A percentile compares a stretch with the other conserved stretches of the same genome.
Conservation (phyloP, 768 basidiomycete genomes). For the Hortiboletus flavorubellus region DNA sequence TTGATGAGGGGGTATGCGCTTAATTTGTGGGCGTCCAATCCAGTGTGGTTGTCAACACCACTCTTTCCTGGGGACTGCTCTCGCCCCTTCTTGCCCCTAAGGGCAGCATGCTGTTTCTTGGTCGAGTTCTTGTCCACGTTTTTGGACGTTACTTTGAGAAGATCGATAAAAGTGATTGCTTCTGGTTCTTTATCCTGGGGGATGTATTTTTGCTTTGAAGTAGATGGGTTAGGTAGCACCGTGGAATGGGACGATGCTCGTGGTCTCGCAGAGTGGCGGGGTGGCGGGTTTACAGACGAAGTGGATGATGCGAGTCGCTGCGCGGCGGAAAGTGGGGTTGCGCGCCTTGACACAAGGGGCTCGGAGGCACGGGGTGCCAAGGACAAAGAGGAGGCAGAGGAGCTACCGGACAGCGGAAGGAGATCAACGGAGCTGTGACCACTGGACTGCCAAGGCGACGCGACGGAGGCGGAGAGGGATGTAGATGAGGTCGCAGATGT, state of each 20-base stretch:
- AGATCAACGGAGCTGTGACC: background rate
- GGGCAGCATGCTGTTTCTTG: conserved; percentile 23
- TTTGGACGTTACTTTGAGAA: conserved; percentile 22
- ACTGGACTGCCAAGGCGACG: conserved; percentile 11
- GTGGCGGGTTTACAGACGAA: conserved; percentile 14
- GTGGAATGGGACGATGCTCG: conserved; percentile 22
- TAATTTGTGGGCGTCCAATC: background rate
- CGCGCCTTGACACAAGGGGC: background rate
- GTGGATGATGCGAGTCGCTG: conserved; percentile 22
- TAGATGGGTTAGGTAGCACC: background rate
- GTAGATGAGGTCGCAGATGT: conserved; percentile 5
- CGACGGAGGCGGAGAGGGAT: background rate
- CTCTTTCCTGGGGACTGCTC: background rate
- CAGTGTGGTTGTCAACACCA: background rate
- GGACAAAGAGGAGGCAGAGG: conserved; percentile 5
- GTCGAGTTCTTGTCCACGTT: conserved; percentile 25
- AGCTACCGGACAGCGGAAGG: conserved; percentile 4
- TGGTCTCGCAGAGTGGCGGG: conserved; percentile 4
- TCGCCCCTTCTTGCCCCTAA: conserved; percentile 6
- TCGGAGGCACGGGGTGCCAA: conserved; percentile 3
- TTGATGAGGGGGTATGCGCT: conserved; percentile 11
- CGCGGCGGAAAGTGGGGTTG: conserved; percentile 3
- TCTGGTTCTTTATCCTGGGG: conserved; percentile 22
- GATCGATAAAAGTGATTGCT: conserved; percentile 19
- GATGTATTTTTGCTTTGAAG: background rate